Evolutionary conservation across 2,329 filamentous ascomycete species (phyloP), one percentile per base, ranked within the genome.

Genomic region (Emmonsiellopsis sp.): DNA sequence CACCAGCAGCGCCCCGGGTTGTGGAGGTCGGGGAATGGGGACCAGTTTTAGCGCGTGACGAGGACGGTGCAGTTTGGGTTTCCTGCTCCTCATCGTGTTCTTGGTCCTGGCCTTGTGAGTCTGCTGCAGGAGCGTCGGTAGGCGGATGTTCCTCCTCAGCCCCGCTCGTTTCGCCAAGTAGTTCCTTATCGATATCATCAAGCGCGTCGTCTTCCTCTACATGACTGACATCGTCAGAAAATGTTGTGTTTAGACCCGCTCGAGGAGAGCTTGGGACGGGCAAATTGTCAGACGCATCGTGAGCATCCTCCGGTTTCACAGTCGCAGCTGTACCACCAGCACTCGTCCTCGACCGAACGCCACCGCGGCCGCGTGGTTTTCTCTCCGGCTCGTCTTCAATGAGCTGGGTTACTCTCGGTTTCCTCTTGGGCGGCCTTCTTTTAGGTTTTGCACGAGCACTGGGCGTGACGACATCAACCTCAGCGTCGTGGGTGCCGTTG

Each of bases 181-280:
- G 60, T 52, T 70, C 68, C 36, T 68, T 68, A 55, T 70, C 68
- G 21, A 67, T 62, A 46, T 70, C 68, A 52, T 70, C 68, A 10
- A 71, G 61, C 4, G 57, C 56, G 47, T 64, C 65, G 42, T 71
- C 68, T 7, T 62, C 64, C 40, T 69, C 66, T 10, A 64, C 53
- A 46, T 65, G 63, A 13, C 61, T 63, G 9, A 58, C 58, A 32
- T 51, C 60, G 45, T 57, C 53, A 21, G 58, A 58, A 47, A 57
- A 52, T 10, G 61, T 55, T 2, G 61, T 59, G 31, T 59, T 58
- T 42, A 61, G 64, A 2, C 54, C 55, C 32, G 63, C 61, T 51
- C 60, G 62, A 34, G 33, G n/a, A 3, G 55, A 60, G 8, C 63
- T 61, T 13, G 63, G 63, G 5, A 61, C 65, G 31, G 60, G 47